Conservation (phyloP, 495 filamentous ascomycete genomes). For the Margaritispora aquatica region DNA sequence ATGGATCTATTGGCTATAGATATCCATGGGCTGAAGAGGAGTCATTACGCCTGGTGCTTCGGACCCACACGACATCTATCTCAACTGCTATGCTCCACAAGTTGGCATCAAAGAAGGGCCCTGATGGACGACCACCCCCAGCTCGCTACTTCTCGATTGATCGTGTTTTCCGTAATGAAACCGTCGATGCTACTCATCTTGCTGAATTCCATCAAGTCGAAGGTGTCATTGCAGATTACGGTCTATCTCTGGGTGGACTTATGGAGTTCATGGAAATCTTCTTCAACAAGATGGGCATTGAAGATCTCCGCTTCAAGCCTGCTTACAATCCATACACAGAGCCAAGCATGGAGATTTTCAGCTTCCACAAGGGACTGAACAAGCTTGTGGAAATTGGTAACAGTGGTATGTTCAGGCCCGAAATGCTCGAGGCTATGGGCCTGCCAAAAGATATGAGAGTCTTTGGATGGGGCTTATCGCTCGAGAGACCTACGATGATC, state of each 20-base stretch:
- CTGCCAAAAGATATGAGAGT: constrained; percentile 81
- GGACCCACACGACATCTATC: constrained; percentile 92
- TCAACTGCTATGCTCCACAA: constrained; percentile 85
- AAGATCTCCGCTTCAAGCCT: constrained; percentile 85
- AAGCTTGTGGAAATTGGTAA: constrained; percentile 98
- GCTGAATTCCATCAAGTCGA: constrained; percentile 99
- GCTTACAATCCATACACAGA: constrained; percentile 99
- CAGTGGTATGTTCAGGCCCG: constrained; percentile 94
- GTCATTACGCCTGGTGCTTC: constrained; percentile 79
- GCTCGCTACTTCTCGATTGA: constrained; percentile 97
- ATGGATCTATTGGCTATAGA: constrained; percentile 89
- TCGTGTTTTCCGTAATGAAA: constrained; percentile 93
- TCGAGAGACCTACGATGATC: constrained; percentile 98
- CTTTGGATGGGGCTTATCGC: constrained; percentile 84
- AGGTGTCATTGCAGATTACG: constrained; percentile 95
- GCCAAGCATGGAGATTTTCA: constrained; percentile 94
- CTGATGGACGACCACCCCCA: constrained; percentile 49
- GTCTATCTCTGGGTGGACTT: constrained; percentile 80
- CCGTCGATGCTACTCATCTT: constrained; percentile 92
- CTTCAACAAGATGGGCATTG: constrained; percentile 92
- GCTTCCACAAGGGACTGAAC: constrained; percentile 79
- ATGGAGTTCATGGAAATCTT: constrained; percentile 97
- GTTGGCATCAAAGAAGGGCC: constrained; percentile 59
- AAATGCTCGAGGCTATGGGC: constrained; percentile 82
- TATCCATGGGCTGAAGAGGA: constrained; percentile 92